These are phyloP conservation scores for Ophiocytium majus DNA, from an alignment of 352 stramenopile genomes.

Conservation along the genomic window DNA sequence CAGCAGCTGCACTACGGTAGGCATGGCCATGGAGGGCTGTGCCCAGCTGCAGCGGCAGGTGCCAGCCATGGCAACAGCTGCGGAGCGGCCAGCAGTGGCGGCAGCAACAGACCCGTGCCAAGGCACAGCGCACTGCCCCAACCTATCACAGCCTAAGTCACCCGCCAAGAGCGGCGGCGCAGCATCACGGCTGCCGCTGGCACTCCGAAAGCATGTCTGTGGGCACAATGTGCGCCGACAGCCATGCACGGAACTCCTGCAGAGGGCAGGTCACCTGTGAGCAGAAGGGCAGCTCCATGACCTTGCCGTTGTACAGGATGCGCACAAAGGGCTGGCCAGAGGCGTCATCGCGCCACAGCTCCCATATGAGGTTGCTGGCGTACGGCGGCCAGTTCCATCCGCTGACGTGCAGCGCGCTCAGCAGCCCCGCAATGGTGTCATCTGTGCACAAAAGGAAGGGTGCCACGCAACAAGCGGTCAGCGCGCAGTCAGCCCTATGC, in stretches of 20 bases:
- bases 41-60: too few species aligned
- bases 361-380: conserved; percentile 51
- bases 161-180: too few species aligned
- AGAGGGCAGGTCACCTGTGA: not conserved
- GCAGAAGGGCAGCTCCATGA: conserved; percentile 17
- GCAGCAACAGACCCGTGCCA: too few species aligned
- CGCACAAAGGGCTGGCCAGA: not conserved
- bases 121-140: too few species aligned
- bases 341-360: conserved; percentile 36
- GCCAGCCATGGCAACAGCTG: too few species aligned
- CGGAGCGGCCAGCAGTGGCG: too few species aligned
- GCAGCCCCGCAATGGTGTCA: conserved; percentile 50
- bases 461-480: not conserved
- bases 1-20: too few species aligned
- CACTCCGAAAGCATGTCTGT: conserved; percentile 10
- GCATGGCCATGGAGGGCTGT: too few species aligned
- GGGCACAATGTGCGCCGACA: not conserved
- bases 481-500: conserved; percentile 4
- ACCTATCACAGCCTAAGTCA: too few species aligned
- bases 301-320: conserved; percentile 21
- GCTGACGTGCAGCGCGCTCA: conserved; percentile 39
- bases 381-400: conserved; percentile 54
- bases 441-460: not conserved
- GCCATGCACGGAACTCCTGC: conserved; percentile 4
- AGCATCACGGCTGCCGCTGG: not conserved